A percentile compares a stretch with the other conserved stretches of the same genome.
Evolutionary conservation across 768 basidiomycete genomes (phyloP).

Genomic region (Tulasnella sp.): DNA sequence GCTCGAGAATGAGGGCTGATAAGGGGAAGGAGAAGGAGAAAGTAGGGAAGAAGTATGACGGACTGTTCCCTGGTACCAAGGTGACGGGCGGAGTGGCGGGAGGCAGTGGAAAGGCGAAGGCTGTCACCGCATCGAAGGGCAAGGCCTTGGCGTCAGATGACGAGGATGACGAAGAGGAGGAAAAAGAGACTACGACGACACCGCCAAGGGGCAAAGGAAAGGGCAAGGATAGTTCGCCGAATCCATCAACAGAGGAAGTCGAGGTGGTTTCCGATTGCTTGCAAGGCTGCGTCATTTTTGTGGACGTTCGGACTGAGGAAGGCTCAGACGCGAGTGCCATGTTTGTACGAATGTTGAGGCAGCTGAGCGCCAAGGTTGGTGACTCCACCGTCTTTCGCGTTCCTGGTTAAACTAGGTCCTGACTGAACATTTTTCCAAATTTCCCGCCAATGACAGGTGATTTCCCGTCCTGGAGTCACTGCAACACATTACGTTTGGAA

Average conservation of each 20-base stretch:
- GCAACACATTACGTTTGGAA: constrained; percentile 86
- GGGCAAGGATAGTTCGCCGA: constrained; percentile 23
- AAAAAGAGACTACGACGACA: background rate
- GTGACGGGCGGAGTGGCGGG: constrained; percentile 30
- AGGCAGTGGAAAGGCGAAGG: constrained; percentile 36
- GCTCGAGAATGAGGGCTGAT: constrained; percentile 39
- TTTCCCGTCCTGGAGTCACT: constrained; percentile 61
- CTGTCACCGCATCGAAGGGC: background rate
- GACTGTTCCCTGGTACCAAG: background rate
- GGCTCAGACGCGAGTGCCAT: constrained; percentile 76
- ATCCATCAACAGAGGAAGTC: background rate
- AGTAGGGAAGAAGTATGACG: background rate
- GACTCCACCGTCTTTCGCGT: constrained; percentile 19
- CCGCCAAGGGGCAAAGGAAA: constrained; percentile 28
- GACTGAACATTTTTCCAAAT: background rate
- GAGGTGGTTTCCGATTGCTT: constrained; percentile 36
- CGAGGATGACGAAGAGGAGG: constrained; percentile 15
- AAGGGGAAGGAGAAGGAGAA: background rate
- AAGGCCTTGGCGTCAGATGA: constrained; percentile 24
- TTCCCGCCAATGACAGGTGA: constrained; percentile 43
- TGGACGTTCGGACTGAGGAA: constrained; percentile 70
- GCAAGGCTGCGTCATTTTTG: constrained; percentile 72
- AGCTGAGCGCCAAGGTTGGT: constrained; percentile 73
- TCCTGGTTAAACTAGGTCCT: background rate
- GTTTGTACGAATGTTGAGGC: constrained; percentile 78